A percentile compares a stretch with the other conserved stretches of the same genome.
Evolutionary conservation across 805 yeast genomes (phyloP).

Genomic region (Wickerhamiella sergipiensis): DNA sequence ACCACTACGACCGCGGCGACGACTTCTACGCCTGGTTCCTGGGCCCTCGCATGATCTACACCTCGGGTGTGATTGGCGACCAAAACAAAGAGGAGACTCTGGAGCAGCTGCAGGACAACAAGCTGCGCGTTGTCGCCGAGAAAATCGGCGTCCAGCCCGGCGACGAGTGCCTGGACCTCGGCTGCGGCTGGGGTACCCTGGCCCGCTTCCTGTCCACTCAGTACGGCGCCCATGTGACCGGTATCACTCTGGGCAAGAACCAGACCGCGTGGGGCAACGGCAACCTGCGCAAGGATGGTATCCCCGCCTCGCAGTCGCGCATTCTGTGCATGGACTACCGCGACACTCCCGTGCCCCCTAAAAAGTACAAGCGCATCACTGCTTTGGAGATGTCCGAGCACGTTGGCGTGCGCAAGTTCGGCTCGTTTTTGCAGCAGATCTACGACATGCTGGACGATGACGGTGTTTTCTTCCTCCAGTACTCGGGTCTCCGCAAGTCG

Average conservation of each 20-base stretch:
- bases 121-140: slow-evolving; percentile 75
- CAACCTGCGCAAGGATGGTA: slow-evolving; percentile 54
- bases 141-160: slow-evolving; percentile 62
- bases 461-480: slow-evolving; percentile 75
- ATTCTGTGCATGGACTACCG: slow-evolving; percentile 80
- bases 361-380: slow-evolving; percentile 69
- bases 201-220: slow-evolving; percentile 71
- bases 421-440: slow-evolving; percentile 63
- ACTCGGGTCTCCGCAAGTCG: slow-evolving; percentile 77
- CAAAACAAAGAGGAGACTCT: slow-evolving; percentile 57
- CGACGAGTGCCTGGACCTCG: slow-evolving; percentile 68
- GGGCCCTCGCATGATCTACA: slow-evolving; percentile 90
- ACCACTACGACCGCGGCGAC: slow-evolving; percentile 91
- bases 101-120: slow-evolving; percentile 69
- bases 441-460: slow-evolving; percentile 83
- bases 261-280: slow-evolving; percentile 83
- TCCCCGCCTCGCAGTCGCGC: slow-evolving; percentile 52
- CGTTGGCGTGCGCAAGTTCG: slow-evolving; percentile 79
- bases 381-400: slow-evolving; percentile 95
- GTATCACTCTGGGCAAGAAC: slow-evolving; percentile 78
- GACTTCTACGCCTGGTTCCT: slow-evolving; percentile 89
- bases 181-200: slow-evolving; percentile 95
- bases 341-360: slow-evolving; percentile 66
- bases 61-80: slow-evolving; percentile 72
- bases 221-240: slow-evolving; percentile 78